Evolutionary conservation across 2,329 filamentous ascomycete genomes (phyloP).

Genomic region (Tympanopsis confertula): DNA sequence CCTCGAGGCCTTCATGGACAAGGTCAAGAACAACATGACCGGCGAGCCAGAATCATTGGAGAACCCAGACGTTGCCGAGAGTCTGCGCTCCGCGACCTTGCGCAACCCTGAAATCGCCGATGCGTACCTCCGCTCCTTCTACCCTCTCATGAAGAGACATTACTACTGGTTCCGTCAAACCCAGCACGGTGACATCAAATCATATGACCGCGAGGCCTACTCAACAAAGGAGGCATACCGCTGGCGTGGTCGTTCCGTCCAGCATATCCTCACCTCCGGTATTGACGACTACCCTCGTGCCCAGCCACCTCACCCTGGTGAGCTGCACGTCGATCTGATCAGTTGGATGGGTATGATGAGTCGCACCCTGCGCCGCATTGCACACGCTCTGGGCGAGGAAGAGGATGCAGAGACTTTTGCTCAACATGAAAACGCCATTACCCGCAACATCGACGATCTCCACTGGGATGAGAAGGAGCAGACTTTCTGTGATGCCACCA

Average conservation of each 20-base stretch:
- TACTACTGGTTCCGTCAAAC: slow-evolving; percentile 93
- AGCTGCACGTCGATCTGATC: slow-evolving; percentile 88
- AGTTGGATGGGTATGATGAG: slow-evolving; percentile 98
- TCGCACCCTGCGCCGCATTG: slow-evolving; percentile 70
- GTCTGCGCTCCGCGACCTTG: slow-evolving; percentile 51
- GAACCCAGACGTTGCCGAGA: slow-evolving; percentile 25
- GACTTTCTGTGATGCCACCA: slow-evolving; percentile 86
- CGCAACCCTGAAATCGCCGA: slow-evolving; percentile 56
- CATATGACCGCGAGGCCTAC: slow-evolving; percentile 80
- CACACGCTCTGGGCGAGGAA: slow-evolving; percentile 57
- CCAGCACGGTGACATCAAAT: slow-evolving; percentile 78
- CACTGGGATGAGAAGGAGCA: slow-evolving; percentile 78
- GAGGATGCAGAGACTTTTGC: slow-evolving; percentile 68
- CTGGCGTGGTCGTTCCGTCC: slow-evolving; percentile 80
- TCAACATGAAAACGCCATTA: slow-evolving; percentile 64
- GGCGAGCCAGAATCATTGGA: slow-evolving; percentile 29
- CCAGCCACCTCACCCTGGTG: slow-evolving; percentile 86
- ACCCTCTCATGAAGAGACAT: slow-evolving; percentile 77
- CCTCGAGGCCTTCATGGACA: slow-evolving; percentile 73
- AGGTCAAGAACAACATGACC: slow-evolving; percentile 44
- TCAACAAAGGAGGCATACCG: slow-evolving; percentile 87
- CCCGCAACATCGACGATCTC: slow-evolving; percentile 77
- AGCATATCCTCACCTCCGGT: slow-evolving; percentile 83
- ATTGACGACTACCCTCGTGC: slow-evolving; percentile 92
- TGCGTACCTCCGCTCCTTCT: slow-evolving; percentile 64